A percentile compares a stretch with the other conserved stretches of the same genome.
Conservation (phyloP, 2,329 filamentous ascomycete species). For the Ophiognomonia clavigignenti-juglandacearum region DNA sequence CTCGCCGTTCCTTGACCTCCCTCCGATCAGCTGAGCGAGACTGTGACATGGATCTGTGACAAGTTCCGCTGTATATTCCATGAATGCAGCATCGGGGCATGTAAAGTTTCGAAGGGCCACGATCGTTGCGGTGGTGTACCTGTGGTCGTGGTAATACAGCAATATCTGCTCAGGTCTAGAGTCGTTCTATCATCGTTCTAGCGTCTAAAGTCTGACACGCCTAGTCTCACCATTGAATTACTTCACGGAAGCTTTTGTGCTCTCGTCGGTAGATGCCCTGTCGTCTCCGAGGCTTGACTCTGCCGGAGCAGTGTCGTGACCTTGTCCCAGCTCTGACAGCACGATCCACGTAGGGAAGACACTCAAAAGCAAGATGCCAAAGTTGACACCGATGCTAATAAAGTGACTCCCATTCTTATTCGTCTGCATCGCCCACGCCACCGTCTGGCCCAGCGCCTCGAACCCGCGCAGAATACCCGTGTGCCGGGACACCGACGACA, state of each 20-base stretch:
- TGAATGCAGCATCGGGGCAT: too few relatives aligned
- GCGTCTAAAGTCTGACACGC: too few relatives aligned
- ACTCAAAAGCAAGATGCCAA: slow-evolving; percentile 25
- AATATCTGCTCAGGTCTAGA: too few relatives aligned
- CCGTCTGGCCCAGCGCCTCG: slow-evolving; percentile 27
- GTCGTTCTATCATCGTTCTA: too few relatives aligned
- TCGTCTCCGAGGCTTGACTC: neutral
- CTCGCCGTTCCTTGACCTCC: too few relatives aligned
- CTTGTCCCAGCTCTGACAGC: slow-evolving; percentile 25
- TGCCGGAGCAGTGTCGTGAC: slow-evolving; percentile 18
- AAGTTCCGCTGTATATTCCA: too few relatives aligned
- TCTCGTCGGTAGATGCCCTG: neutral
- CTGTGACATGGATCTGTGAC: too few relatives aligned
- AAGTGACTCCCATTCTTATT: slow-evolving; percentile 27
- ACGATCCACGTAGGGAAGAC: slow-evolving; percentile 26
- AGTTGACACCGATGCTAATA: slow-evolving; percentile 27
- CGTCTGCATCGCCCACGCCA: slow-evolving; percentile 29
- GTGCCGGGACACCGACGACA: slow-evolving; percentile 26
- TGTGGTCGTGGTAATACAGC: too few relatives aligned
- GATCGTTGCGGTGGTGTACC: too few relatives aligned
- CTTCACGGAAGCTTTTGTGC: neutral
- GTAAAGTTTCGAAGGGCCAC: too few relatives aligned
- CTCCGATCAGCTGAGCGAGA: too few relatives aligned
- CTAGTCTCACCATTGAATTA: neutral
- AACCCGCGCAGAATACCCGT: slow-evolving; percentile 26